Percentiles rank a stretch among this genome's conserved stretches.
phyloP scores from a whole-genome alignment of 2,329 filamentous ascomycete genomes.

The Talaromyces sp. region DNA sequence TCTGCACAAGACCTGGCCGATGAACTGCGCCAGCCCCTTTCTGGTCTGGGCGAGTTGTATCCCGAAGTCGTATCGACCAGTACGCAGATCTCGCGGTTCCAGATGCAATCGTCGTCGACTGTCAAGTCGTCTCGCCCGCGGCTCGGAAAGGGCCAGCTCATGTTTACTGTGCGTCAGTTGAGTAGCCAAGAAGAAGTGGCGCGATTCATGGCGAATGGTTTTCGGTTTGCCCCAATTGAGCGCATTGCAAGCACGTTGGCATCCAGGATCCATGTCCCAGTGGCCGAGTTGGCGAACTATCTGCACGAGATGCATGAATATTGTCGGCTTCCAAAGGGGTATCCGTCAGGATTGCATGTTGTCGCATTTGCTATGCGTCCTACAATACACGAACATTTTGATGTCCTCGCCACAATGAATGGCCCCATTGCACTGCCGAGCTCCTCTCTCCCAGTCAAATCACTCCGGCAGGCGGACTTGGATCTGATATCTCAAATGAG shows the following conservation, averaged over 20 bases:
- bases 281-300: conserved; percentile 54
- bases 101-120: conserved; percentile 13
- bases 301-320: conserved; percentile 62
- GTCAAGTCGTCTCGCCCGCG: conserved; percentile 21
- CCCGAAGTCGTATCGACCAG: conserved; percentile 70
- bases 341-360: conserved; percentile 32
- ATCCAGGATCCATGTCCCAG: conserved; percentile 67
- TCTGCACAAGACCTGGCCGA: conserved; percentile 69
- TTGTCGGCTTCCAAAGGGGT: conserved; percentile 18
- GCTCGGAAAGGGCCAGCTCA: conserved; percentile 65
- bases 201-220: conserved; percentile 65
- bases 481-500: conserved; percentile 45
- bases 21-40: conserved; percentile 58
- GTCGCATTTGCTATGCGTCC: conserved; percentile 40
- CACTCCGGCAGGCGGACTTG: conserved; percentile 52
- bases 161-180: conserved; percentile 69
- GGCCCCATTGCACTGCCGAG: conserved; percentile 34
- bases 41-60: conserved; percentile 64
- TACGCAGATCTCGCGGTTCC: conserved; percentile 24
- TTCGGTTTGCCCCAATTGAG: conserved; percentile 66
- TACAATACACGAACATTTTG: conserved; percentile 54
- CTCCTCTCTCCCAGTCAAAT: conserved; percentile 48
- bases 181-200: conserved; percentile 57
- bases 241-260: conserved; percentile 66
- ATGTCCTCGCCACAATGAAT: conserved; percentile 55